phyloP scores from a whole-genome alignment of 2,329 filamentous ascomycete species.

The Ascomycota sp. region DNA sequence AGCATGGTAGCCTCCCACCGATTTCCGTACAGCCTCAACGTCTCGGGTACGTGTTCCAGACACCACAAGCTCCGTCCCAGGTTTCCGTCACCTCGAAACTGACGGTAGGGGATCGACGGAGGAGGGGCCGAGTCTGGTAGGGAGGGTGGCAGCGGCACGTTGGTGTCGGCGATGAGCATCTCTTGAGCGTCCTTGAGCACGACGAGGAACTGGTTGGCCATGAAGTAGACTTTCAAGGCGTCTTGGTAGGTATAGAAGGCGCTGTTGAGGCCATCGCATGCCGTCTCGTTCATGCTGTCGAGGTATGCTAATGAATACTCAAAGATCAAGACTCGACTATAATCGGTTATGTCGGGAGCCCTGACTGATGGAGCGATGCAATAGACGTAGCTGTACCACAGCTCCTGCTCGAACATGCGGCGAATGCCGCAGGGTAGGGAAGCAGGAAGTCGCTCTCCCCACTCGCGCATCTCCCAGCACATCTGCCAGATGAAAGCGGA shows the following conservation, averaged over 20 bases:
- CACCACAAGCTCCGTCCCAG: conserved; percentile 34
- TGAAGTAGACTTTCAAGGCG: conserved; percentile 63
- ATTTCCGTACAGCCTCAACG: conserved; percentile 34
- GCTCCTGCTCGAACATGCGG: conserved; percentile 67
- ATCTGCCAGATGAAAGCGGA: conserved; percentile 55
- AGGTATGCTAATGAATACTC: conserved; percentile 74
- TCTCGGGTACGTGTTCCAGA: conserved; percentile 31
- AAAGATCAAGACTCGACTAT: conserved; percentile 64
- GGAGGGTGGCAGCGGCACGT: conserved; percentile 23
- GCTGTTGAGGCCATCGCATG: conserved; percentile 34
- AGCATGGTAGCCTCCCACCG: conserved; percentile 36
- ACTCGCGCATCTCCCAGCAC: conserved; percentile 57
- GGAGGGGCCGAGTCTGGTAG: conserved; percentile 26
- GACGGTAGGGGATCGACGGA: conserved; percentile 30
- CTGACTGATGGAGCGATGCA: conserved; percentile 64
- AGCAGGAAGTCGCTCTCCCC: conserved; percentile 58
- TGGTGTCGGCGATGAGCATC: conserved; percentile 29
- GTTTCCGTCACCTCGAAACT: conserved; percentile 22
- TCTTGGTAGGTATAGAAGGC: conserved; percentile 75
- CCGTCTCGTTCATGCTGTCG: conserved; percentile 48
- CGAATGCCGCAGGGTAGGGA: conserved; percentile 44
- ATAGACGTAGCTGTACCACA: conserved; percentile 81
- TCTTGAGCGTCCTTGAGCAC: conserved; percentile 38
- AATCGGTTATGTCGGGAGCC: conserved; percentile 51
- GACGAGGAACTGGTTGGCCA: conserved; percentile 41